Evolutionary conservation across 2,329 filamentous ascomycete genomes (phyloP).

Genomic region (Neospermospora avenae): DNA sequence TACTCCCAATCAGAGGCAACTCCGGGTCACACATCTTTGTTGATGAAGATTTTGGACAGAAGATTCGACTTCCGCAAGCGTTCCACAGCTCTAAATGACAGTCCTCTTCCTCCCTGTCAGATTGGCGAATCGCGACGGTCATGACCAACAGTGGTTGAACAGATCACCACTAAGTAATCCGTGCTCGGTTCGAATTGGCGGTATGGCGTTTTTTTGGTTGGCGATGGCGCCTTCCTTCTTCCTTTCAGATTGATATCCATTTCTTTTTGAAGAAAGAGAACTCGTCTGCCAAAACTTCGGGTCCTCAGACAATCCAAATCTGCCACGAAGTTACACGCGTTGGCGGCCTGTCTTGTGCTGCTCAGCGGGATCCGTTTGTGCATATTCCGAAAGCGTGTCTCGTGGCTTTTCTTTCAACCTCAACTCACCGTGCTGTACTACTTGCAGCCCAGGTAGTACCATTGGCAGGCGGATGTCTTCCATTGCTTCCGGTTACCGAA

Average conservation of each 20-base stretch:
- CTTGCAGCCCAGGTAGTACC: not conserved
- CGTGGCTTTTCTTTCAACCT: not conserved
- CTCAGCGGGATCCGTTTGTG: not conserved
- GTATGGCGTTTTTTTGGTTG: constrained; percentile 12
- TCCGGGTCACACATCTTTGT: constrained; percentile 16
- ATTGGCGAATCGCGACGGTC: not conserved
- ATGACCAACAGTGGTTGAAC: not conserved
- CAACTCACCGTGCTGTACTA: not conserved
- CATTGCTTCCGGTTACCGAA: constrained; percentile 1
- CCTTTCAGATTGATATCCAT: not conserved
- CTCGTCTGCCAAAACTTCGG: not conserved
- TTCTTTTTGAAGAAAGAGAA: not conserved
- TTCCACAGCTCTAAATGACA: constrained; percentile 20
- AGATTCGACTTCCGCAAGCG: constrained; percentile 15
- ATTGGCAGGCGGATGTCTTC: not conserved
- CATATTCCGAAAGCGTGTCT: not conserved
- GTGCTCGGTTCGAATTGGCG: constrained; percentile 4
- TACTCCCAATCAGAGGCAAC: constrained; percentile 4
- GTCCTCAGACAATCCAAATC: not conserved
- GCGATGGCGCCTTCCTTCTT: constrained; percentile 17
- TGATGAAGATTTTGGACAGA: not conserved
- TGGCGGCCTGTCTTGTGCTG: not conserved
- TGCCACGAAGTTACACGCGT: not conserved
- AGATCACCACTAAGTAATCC: not conserved
- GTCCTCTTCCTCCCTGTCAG: not conserved